Percentiles rank a stretch among this genome's conserved stretches.
These are phyloP conservation scores for Lanmaoa pseudosensibilis DNA, from an alignment of 768 basidiomycete species.

Conservation along the genomic window DNA sequence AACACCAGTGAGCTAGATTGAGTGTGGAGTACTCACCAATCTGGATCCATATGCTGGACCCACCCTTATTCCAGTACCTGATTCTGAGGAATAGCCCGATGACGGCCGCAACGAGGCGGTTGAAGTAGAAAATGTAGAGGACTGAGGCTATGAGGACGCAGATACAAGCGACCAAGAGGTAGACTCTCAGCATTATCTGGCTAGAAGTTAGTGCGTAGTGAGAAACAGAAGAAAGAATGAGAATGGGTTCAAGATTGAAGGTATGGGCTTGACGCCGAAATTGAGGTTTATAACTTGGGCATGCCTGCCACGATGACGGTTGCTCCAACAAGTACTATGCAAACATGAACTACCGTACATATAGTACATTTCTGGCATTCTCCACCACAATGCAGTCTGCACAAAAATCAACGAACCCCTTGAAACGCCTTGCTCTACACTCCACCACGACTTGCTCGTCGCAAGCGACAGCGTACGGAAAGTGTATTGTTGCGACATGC, in stretches of 20 bases:
- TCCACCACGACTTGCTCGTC: conserved; percentile 69
- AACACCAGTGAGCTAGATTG: neutral
- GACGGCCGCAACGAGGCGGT: conserved; percentile 73
- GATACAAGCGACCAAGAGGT: conserved; percentile 65
- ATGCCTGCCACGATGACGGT: neutral
- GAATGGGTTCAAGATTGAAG: neutral
- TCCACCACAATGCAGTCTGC: conserved; percentile 23
- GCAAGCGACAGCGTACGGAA: conserved; percentile 80
- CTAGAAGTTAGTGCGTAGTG: neutral
- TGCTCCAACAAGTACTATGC: too few relatives aligned
- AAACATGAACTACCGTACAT: neutral
- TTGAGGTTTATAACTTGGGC: conserved; percentile 4
- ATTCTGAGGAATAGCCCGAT: conserved; percentile 67
- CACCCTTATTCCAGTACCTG: conserved; percentile 74
- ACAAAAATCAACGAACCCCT: conserved; percentile 40
- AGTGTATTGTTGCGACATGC: conserved; percentile 82
- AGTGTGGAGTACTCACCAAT: conserved; percentile 54
- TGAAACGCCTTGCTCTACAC: conserved; percentile 67
- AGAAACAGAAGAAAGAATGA: neutral
- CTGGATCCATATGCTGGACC: conserved; percentile 79
- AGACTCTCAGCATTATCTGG: conserved; percentile 51
- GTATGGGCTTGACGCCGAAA: neutral
- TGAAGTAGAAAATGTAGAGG: conserved; percentile 90
- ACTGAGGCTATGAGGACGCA: conserved; percentile 54
- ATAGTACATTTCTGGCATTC: neutral